Base-by-base conservation (phyloP, 129 eudicot genomes). In the Flaveria trinervia region DNA sequence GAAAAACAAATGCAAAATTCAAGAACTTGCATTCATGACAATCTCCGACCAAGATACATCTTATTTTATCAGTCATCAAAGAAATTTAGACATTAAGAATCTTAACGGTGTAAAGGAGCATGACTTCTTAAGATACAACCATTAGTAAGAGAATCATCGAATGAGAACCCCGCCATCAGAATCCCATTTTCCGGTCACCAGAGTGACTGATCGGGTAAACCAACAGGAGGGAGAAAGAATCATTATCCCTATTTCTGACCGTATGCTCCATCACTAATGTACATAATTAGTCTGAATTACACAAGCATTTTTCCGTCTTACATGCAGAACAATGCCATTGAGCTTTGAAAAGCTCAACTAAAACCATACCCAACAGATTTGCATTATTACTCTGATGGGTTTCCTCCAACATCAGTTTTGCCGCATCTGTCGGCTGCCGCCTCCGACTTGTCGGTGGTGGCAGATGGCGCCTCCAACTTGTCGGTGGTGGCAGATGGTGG, bases 181-280 rank as follows among this genome's bases (percentile, higher is more conserved):
- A 56, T 26, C 65, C 74, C 74, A 28, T 22, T 62, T 26, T 20
- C 52, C 15, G 5, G 79, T 82, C 78, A 77, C 81, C 70, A 3
- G 80, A 65, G 83, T 14, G 77, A 71, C 52, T 39, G 9, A 62
- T 62, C 43, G 25, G 80, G 77, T 81, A 46, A 75, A 61, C 81
- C 81, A 18, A 71, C 57, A 49, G 70, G 22, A 28, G 55, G 46
- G 59, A 8, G 57, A 78, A 83, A 78, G 86, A 83, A 83, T 83
- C 79, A 72, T 48, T 67, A 73, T 64, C 86, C 79, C 86, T 83
- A 83, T 73, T 83, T 83, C 62, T 65, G 45, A 30, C 50, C 1
- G 49, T 60, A 83, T 30, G 71, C 79, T 78, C 83, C 82, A 73
- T 77, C 80, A 74, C 76, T 78, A 78, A 73, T 78, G 80, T 83